Conservation (phyloP, 2,329 filamentous ascomycete species). For the Calonectria honghensis region DNA sequence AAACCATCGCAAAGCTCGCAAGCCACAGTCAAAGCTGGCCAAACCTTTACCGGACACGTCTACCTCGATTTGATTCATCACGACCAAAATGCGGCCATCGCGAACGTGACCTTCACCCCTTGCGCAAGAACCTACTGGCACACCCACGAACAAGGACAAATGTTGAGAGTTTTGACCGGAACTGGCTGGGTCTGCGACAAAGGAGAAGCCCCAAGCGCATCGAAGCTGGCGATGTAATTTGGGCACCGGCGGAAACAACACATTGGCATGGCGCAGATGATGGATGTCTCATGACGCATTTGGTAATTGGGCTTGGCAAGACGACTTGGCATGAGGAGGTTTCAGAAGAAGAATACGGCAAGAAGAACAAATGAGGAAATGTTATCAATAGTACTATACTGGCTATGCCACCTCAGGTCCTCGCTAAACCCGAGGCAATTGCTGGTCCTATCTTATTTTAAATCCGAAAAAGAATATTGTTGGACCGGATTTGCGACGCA, state of each 20-base stretch:
- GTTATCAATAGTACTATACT: neutral
- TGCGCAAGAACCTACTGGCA: neutral
- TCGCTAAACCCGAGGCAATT: neutral
- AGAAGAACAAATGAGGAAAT: neutral
- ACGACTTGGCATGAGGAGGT: neutral
- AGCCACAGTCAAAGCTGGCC: neutral
- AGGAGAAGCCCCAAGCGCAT: neutral
- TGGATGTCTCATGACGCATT: neutral
- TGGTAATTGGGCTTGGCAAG: neutral
- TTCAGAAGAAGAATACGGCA: neutral
- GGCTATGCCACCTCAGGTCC: neutral
- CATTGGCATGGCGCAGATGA: neutral
- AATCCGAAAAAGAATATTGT: neutral
- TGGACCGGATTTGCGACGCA: neutral
- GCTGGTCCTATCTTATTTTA: neutral
- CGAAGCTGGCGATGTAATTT: neutral
- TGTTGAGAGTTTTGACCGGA: neutral
- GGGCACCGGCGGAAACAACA: neutral
- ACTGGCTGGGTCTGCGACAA: neutral
- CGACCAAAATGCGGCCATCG: neutral
- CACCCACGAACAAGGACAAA: neutral
- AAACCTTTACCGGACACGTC: neutral
- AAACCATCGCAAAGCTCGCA: neutral
- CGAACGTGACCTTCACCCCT: neutral
- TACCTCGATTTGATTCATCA: neutral